Base-by-base conservation (phyloP, 192 early-diverging fungal genomes). In the Coemansia sp. region DNA sequence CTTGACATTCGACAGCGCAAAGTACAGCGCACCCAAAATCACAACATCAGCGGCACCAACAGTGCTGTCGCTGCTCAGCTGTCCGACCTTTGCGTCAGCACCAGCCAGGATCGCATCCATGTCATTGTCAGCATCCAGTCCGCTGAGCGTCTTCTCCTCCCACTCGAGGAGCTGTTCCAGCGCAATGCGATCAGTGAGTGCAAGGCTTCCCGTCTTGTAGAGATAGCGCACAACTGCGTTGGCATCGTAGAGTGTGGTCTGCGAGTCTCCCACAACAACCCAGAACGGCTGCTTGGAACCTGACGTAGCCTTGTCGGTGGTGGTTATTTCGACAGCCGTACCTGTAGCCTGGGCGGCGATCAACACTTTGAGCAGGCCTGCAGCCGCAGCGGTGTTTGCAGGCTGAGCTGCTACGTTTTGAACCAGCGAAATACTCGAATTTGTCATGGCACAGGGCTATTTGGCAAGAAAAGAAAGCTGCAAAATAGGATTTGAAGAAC, bases 161-260 rank as follows among this genome's bases (percentile, higher is more conserved):
- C 74, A 76, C 61, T 82, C 80, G 19, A 82, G 61, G 25, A 67
- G 62, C 65, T 67, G 69, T 68, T 82, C 80, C 27, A 71, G 22
- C n/a, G 61, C 64, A 14, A 77, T 43, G 12, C 59, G 65, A 31
- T 77, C 67, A 50, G 53, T 38, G 23, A 70, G 57, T 0, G 80
- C 29, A 22, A 67, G 80, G 25, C 52, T 48, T 26, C 61, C 67
- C 12, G 56, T 45, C 51, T 51, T 59, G 59, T 65, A 77, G 39
- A 76, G 71, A 39, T 68, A 74, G 66, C 69, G 80, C 6, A 83
- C 75, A 45, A 65, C 64, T 19, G 82, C 82, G 59, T 83, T 83
- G 53, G 72, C 72, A 27, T 83, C 75, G 54, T 72, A 83, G 27
- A 83, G 53, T 26, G 39, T 67, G 16, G 69, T 66, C 52, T 67